phyloP scores from a whole-genome alignment of 768 basidiomycete genomes.

The Porpolomopsis calyptriformis region DNA sequence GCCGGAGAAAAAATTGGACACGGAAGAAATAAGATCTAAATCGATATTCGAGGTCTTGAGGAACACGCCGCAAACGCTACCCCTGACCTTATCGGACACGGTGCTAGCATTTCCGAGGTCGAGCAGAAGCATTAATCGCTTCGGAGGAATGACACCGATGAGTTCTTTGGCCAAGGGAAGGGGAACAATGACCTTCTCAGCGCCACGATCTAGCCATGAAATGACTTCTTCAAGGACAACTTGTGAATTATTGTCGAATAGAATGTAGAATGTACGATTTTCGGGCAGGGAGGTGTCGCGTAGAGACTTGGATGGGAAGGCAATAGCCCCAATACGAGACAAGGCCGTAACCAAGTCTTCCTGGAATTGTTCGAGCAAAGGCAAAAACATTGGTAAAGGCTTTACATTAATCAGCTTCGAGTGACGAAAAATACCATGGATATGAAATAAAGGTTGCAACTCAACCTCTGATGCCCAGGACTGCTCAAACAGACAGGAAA shows the following conservation, averaged over 20 bases:
- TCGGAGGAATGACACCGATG: constrained; percentile 55
- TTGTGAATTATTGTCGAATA: constrained; percentile 19
- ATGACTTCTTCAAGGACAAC: constrained; percentile 45
- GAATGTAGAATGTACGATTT: constrained; percentile 11
- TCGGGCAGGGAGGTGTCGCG: constrained; percentile 4
- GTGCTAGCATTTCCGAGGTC: constrained; percentile 65
- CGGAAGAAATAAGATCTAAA: constrained; percentile 64
- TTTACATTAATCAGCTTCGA: too few relatives aligned
- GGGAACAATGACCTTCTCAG: constrained; percentile 69
- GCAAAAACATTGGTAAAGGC: constrained; percentile 4
- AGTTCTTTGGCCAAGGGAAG: constrained; percentile 55
- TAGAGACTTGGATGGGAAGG: constrained; percentile 4
- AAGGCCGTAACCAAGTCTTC: constrained; percentile 8
- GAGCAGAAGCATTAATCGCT: constrained; percentile 66
- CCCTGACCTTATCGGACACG: constrained; percentile 64
- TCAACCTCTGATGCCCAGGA: too few relatives aligned
- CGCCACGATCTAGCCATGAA: constrained; percentile 65
- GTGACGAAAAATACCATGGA: too few relatives aligned
- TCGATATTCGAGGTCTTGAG: constrained; percentile 67
- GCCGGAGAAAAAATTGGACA: constrained; percentile 62
- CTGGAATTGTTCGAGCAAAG: constrained; percentile 7
- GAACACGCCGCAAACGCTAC: constrained; percentile 67
- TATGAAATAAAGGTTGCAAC: too few relatives aligned
- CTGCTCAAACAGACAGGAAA: too few relatives aligned
- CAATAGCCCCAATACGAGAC: constrained; percentile 10